Conservation (phyloP, 345 rosid species). For the Triadica sebifera region DNA sequence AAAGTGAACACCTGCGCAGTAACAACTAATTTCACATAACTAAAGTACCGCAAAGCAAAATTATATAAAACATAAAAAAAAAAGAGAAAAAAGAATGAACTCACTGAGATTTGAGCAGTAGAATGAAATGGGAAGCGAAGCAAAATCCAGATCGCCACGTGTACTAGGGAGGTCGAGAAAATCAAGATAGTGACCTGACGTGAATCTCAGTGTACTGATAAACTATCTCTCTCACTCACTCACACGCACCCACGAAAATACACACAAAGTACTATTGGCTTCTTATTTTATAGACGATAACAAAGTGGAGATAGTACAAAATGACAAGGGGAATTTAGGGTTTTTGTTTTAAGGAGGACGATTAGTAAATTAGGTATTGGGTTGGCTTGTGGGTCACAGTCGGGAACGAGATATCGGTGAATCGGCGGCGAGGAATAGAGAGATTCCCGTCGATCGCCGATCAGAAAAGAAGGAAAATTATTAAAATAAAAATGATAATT, state of each 20-base stretch:
- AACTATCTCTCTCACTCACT: constrained; percentile 15
- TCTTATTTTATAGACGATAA: constrained; percentile 8
- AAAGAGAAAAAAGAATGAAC: constrained; percentile 24
- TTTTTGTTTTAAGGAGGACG: constrained; percentile 10
- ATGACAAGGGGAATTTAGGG: constrained; percentile 21
- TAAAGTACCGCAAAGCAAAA: not conserved
- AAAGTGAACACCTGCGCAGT: constrained; percentile 2
- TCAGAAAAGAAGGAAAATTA: constrained; percentile 27
- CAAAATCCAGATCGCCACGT: constrained; percentile 61
- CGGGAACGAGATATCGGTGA: constrained; percentile 6
- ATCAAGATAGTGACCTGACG: constrained; percentile 41
- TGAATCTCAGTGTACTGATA: constrained; percentile 32
- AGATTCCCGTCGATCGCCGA: constrained; percentile 56
- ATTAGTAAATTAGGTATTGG: constrained; percentile 1
- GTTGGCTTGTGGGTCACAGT: not conserved
- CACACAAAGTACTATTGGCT: not conserved
- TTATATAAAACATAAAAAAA: not conserved
- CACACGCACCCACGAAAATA: constrained; percentile 16
- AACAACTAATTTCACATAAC: constrained; percentile 21
- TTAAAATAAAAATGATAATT: constrained; percentile 46
- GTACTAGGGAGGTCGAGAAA: constrained; percentile 50
- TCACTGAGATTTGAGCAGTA: constrained; percentile 55
- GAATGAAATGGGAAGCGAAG: constrained; percentile 41
- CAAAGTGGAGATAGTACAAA: constrained; percentile 18
- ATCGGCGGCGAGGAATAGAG: constrained; percentile 43